These are phyloP conservation scores for Naganishia sp. DNA, from an alignment of 1,284 basidiomycete species.

Conservation along the genomic window DNA sequence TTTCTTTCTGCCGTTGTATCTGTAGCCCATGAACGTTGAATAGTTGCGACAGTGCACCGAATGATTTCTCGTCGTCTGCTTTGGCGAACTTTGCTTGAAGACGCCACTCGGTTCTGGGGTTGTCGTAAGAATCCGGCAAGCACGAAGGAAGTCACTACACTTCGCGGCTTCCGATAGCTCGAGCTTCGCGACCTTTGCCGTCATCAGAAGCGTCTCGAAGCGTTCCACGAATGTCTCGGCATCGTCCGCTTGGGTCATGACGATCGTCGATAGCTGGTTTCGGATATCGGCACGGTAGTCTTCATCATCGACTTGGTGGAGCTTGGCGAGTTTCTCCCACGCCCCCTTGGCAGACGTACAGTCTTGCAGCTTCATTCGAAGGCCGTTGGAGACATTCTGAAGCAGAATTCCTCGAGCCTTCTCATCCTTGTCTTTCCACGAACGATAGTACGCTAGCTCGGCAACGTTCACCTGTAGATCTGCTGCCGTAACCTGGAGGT, in stretches of 20 bases:
- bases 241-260: conserved; percentile 13
- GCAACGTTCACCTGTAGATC: conserved; percentile 18
- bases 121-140: conserved; percentile 18
- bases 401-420: conserved; percentile 21
- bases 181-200: conserved; percentile 19
- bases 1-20: conserved; percentile 13
- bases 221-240: conserved; percentile 28
- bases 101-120: conserved; percentile 24
- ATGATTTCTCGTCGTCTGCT: conserved; percentile 6
- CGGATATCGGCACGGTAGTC: conserved; percentile 29
- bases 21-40: conserved; percentile 25
- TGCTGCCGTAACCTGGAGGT: conserved; percentile 1
- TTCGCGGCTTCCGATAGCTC: conserved; percentile 13
- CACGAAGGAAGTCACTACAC: conserved; percentile 22
- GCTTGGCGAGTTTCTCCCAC: conserved; percentile 16
- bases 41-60: conserved; percentile 3
- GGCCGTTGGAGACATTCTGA: conserved; percentile 16
- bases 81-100: background rate
- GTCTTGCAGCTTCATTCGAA: conserved; percentile 15
- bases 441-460: conserved; percentile 19
- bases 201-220: conserved; percentile 11
- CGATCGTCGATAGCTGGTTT: conserved; percentile 15
- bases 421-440: conserved; percentile 27
- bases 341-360: conserved; percentile 14
- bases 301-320: conserved; percentile 20